These are phyloP conservation scores for Tetracentron sinense DNA, from an alignment of 164 flowering plant species.

Conservation along the genomic window DNA sequence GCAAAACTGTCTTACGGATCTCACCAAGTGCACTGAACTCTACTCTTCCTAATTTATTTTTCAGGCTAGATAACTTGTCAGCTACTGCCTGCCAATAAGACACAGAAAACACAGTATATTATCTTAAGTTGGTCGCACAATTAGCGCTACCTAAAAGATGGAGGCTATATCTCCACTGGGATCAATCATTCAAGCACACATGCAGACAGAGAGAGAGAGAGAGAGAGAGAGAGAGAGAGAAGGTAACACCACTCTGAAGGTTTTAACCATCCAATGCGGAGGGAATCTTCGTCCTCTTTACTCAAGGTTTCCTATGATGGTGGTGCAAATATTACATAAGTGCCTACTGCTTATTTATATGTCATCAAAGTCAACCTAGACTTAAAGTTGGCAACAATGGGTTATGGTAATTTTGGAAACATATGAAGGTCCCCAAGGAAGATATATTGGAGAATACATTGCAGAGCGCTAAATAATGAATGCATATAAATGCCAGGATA, in stretches of 20 bases:
- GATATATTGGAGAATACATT: neutral
- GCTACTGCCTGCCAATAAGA: conserved; percentile 53
- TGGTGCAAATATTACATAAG: no score
- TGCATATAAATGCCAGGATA: neutral
- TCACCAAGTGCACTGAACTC: conserved; percentile 55
- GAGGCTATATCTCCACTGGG: neutral
- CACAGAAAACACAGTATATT: neutral
- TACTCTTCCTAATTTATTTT: conserved; percentile 53
- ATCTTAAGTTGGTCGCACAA: neutral
- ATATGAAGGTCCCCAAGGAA: neutral
- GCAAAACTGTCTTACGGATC: conserved; percentile 74
- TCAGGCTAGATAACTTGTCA: conserved; percentile 42
- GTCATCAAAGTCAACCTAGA: no score
- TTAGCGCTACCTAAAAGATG: neutral
- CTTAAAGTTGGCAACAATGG: no score
- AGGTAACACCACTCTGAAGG: no score
- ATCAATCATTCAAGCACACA: no score
- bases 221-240: no score
- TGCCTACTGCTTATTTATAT: no score
- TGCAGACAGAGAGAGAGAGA: no score
- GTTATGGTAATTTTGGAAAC: neutral
- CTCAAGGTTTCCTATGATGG: no score
- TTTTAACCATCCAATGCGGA: no score
- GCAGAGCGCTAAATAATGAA: neutral
- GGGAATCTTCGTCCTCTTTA: no score